Evolutionary conservation across 192 early-diverging fungal genomes (phyloP).

Genomic region (Obelidium mucronatum): DNA sequence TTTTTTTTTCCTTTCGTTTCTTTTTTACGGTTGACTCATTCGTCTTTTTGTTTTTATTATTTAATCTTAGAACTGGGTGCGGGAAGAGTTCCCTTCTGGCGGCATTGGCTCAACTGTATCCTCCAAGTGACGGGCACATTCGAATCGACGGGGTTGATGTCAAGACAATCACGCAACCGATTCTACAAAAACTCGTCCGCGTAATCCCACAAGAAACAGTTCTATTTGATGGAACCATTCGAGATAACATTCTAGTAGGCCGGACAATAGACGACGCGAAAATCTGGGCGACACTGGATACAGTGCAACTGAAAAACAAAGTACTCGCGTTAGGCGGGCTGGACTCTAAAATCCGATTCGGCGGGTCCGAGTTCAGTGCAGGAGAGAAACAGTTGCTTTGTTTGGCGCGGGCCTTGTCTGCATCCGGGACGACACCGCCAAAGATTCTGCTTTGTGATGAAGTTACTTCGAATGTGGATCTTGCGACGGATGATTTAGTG

Average conservation of each 20-base stretch:
- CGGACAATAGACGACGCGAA: constrained; percentile 63
- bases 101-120: constrained; percentile 45
- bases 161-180: constrained; percentile 59
- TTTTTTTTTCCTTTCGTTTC: too few relatives aligned
- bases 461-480: constrained; percentile 63
- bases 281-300: constrained; percentile 73
- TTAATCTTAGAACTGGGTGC: constrained; percentile 63
- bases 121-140: constrained; percentile 58
- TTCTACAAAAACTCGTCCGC: constrained; percentile 67
- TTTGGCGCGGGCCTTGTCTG: constrained; percentile 71
- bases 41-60: constrained; percentile 59
- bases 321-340: constrained; percentile 58
- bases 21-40: constrained; percentile 55
- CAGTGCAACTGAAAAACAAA: constrained; percentile 61
- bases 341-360: constrained; percentile 71
- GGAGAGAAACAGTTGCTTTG: constrained; percentile 72
- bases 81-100: constrained; percentile 51
- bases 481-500: constrained; percentile 42
- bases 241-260: constrained; percentile 73
- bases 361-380: constrained; percentile 86
- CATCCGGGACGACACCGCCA: constrained; percentile 42
- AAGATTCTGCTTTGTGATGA: constrained; percentile 39
- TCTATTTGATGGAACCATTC: constrained; percentile 46
- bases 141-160: constrained; percentile 73
- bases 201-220: constrained; percentile 75